Conservation (phyloP, 2,329 filamentous ascomycete species). For the Zopfia rhizophila region DNA sequence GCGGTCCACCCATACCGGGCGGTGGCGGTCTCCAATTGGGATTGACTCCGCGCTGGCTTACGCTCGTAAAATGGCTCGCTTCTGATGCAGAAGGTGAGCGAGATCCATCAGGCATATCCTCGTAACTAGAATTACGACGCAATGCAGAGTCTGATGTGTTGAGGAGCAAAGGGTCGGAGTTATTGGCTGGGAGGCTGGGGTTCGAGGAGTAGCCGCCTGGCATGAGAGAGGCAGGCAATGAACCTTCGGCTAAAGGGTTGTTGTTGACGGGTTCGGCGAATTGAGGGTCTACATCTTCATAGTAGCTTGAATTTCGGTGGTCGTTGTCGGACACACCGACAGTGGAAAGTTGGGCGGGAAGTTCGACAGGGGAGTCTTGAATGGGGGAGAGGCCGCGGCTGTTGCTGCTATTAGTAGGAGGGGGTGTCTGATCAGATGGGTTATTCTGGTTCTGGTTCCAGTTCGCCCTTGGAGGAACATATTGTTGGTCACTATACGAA, state of each 20-base stretch:
- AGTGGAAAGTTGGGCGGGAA: constrained; percentile 43
- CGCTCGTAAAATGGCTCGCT: constrained; percentile 85
- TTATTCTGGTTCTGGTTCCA: constrained; percentile 50
- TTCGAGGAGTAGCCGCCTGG: constrained; percentile 46
- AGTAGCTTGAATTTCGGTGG: constrained; percentile 69
- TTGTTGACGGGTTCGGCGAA: constrained; percentile 69
- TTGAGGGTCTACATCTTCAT: constrained; percentile 91
- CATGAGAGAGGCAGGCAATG: constrained; percentile 45
- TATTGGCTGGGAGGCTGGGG: constrained; percentile 39
- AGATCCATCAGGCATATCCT: constrained; percentile 70
- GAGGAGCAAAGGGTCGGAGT: constrained; percentile 31
- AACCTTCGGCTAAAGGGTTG: constrained; percentile 36
- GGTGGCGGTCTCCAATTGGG: constrained; percentile 78
- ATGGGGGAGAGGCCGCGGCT: constrained; percentile 52
- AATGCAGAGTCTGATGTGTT: constrained; percentile 46
- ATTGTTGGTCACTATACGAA: constrained; percentile 44
- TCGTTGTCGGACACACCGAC: constrained; percentile 34
- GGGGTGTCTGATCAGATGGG: constrained; percentile 37
- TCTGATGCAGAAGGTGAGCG: constrained; percentile 81
- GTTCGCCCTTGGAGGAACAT: constrained; percentile 59
- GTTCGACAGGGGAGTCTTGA: constrained; percentile 50
- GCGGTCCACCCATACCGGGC: constrained; percentile 59
- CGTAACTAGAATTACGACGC: constrained; percentile 63
- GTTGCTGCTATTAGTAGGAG: constrained; percentile 39
- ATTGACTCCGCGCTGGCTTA: constrained; percentile 88